Base-by-base conservation (phyloP, 1,284 basidiomycete genomes). In the Flammula alnicola region DNA sequence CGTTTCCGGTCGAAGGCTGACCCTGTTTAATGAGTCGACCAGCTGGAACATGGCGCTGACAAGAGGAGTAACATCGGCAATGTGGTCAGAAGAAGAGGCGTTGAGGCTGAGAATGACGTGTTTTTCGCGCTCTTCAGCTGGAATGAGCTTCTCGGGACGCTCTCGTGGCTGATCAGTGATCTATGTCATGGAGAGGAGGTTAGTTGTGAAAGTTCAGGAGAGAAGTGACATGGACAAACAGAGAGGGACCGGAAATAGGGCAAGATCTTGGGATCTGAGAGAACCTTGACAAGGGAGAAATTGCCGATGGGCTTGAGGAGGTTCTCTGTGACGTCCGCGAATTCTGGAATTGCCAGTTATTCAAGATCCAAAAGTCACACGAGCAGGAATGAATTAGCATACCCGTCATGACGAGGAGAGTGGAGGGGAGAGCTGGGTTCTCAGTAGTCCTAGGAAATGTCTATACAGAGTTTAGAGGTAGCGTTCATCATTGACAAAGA, bases 121-220 rank as follows among this genome's bases (percentile, higher is more conserved):
- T 63, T 91, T 89, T 54, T 82, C 76, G 48, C 80, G 80, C 49
- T 81, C 67, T 43, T 74, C 57, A 63, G 68, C 51, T 55, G 71
- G 60, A 42, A 84, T 61, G 1, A 85, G 79, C 6, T 69, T 71
- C 5, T 62, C 55, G 1, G 93, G 93, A 47, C 87, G 83, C 26
- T 78, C 75, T 49, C 83, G 76, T 8, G 93, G 89, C 64, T 93
- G 90, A 72, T 95, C 93, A 20, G 92, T 91, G 52, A 95, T 79
- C 80, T 88, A 55, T 31, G 23, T 2, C 11, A 6, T 23, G 14
- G 23, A 31, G 42, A 41, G 37, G 38, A 36, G 12, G 32, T 48
- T 38, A 30, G 39, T 37, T 44, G 37, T 27, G 12, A 33, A 42
- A 37, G 36, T 44, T 44, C 22, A 17, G 33, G 19, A 49, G 27